Evolutionary conservation across 768 basidiomycete genomes (phyloP), one percentile per base, ranked within the genome.

Genomic region (Podaxis carcinomalis): DNA sequence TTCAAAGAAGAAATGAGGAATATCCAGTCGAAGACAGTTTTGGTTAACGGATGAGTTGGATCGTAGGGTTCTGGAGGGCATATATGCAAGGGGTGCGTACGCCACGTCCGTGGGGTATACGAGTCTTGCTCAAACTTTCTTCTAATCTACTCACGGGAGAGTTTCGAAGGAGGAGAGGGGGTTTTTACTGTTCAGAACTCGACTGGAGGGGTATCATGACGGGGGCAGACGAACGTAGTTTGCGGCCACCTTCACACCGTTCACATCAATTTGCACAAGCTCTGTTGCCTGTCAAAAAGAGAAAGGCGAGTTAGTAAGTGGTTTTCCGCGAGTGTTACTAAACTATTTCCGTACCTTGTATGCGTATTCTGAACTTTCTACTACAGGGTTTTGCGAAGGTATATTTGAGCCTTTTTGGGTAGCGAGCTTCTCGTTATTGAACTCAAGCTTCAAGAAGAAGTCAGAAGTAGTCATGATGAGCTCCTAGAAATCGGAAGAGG

Each of bases 1-100:
- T 93, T 96, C 54, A 93, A 81, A 14, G 87, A 82, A 2, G 89
- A 93, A 44, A 95, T 87, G 62, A 92, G 82, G 73, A 95, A 95
- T 61, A 95, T 88, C 93, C 93, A 95, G 74, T 94, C 77, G 28
- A 95, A 75, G 51, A 80, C 82, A 44, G 77, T 73, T 68, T 76
- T 82, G 40, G 85, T 89, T 61, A 78, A 72, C 6, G 85, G 81
- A 57, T 87, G 73, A 11, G 74, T 67, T 7, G 81, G 69, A 62
- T 80, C 73, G 72, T 86, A 85, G 0, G 85, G 84, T 64, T 89
- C 86, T 0, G 83, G 76, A 6, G 93, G 89, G 66, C 83, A 81
- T 39, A 93, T 78, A 68, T 95, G 93, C 40, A 94, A 76, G 0
- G 81, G 81, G 62, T 91, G 88, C 1, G 84, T 86, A 37, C 88